Evolutionary conservation across 768 basidiomycete genomes (phyloP), one percentile per base, ranked within the genome.

Genomic region (Daedaleopsis nitida): DNA sequence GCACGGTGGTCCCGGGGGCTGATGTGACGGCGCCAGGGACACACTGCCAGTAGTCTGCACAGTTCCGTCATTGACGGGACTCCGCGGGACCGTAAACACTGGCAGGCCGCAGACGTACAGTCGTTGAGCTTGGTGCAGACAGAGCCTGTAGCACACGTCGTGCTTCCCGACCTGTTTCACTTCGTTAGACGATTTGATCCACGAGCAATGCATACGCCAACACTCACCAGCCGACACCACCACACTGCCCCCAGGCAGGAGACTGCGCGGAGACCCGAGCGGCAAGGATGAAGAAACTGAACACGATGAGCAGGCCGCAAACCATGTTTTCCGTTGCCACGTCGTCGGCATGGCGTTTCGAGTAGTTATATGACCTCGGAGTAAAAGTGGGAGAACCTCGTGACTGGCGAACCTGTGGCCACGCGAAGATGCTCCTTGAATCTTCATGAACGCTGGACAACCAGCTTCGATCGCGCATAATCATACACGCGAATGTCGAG

Each of bases 31-130:
- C 51, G 5, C 76, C 79, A 11, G 83, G 82, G 23, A 82, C 65
- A 64, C 84, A 84, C 69, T 84, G 83, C 2, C 81, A 84, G 65
- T 84, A 83, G 65, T 80, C 82, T 84, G 65, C 32, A 32, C 27
- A 52, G 42, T 32, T 14, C 44, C 52, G 54, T 63, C 54, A 64
- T 44, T 49, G 45, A 35, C 57, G 52, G 58, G 49, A 32, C 37
- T 56, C 49, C 43, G 10, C 17, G n/a, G 24, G 38, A 49, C 9
- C 47, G 12, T 17, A 23, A 27, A 19, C 17, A 12, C 23, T 32
- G 17, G 42, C 38, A n/a, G n/a, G n/a, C n/a, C n/a, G n/a, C n/a
- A 42, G 6, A 63, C 68, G 35, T 34, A 69, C 69, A 70, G 21
- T 59, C 63, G 52, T 70, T 70, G 21, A 63, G 65, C 47, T 38